Evolutionary conservation across 495 filamentous ascomycete species (phyloP).

Genomic region (Penicillium lagena): DNA sequence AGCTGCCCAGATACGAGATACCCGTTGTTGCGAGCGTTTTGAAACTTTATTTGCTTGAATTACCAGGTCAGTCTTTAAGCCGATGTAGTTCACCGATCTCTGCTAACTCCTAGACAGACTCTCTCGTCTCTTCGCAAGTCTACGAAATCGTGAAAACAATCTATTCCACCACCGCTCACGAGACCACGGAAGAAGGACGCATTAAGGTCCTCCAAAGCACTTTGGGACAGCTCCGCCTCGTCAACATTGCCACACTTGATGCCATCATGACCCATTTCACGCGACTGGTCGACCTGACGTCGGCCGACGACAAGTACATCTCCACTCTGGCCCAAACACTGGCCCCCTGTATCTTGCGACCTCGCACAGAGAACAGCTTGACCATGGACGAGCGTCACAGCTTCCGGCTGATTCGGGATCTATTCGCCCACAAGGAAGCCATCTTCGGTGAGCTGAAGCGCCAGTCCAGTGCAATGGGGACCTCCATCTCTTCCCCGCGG

Average conservation of each 20-base stretch:
- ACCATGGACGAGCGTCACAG: slow-evolving; percentile 93
- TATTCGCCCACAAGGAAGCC: slow-evolving; percentile 87
- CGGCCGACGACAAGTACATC: slow-evolving; percentile 85
- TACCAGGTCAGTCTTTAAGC: slow-evolving; percentile 64
- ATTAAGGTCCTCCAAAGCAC: slow-evolving; percentile 94
- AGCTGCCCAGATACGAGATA: slow-evolving; percentile 81
- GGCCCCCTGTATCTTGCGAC: slow-evolving; percentile 82
- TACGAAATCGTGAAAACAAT: slow-evolving; percentile 99
- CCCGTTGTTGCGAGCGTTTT: slow-evolving; percentile 88
- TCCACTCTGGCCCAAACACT: slow-evolving; percentile 69
- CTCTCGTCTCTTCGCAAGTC: slow-evolving; percentile 93
- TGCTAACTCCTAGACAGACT: slow-evolving; percentile 52
- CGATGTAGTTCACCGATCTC: neutral
- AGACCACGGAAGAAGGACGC: slow-evolving; percentile 64
- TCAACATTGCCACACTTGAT: slow-evolving; percentile 97
- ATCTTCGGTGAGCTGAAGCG: slow-evolving; percentile 97
- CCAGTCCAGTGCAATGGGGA: slow-evolving; percentile 58
- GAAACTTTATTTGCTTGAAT: slow-evolving; percentile 92
- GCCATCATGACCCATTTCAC: slow-evolving; percentile 98
- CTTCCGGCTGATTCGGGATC: slow-evolving; percentile 86
- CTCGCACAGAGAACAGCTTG: slow-evolving; percentile 74
- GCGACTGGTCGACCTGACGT: slow-evolving; percentile 91
- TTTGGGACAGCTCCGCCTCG: slow-evolving; percentile 86
- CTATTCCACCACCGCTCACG: slow-evolving; percentile 70
- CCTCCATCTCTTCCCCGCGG: slow-evolving; percentile 35